Conservation (phyloP, 2,329 filamentous ascomycete species). For the Penicillium sp. region DNA sequence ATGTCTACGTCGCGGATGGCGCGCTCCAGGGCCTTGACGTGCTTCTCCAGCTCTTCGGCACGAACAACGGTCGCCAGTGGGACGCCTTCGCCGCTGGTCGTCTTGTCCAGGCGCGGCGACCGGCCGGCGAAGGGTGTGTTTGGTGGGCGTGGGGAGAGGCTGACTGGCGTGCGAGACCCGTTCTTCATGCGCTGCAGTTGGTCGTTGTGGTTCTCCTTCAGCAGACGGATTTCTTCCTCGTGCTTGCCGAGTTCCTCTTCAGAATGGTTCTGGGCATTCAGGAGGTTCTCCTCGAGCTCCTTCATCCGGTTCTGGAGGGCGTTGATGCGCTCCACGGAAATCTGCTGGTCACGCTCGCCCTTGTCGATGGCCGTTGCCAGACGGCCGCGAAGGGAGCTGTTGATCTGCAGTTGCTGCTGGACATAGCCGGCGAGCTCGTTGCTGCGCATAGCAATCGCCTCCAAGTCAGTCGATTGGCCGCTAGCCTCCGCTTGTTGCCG, state of each 20-base stretch:
- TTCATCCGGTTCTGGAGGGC: slow-evolving; percentile 80
- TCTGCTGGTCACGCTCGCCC: slow-evolving; percentile 79
- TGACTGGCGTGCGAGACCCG: slow-evolving; percentile 48
- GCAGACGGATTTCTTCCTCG: slow-evolving; percentile 76
- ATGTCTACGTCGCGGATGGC: slow-evolving; percentile 73
- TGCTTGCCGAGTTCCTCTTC: slow-evolving; percentile 82
- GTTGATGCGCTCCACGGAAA: slow-evolving; percentile 79
- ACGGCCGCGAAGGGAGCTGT: slow-evolving; percentile 72
- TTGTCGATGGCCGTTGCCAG: slow-evolving; percentile 77
- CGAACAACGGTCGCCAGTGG: slow-evolving; percentile 69
- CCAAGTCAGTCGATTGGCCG: slow-evolving; percentile 69
- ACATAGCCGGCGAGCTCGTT: slow-evolving; percentile 80
- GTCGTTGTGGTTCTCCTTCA: slow-evolving; percentile 75
- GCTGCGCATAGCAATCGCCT: slow-evolving; percentile 72
- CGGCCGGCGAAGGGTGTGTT: slow-evolving; percentile 62
- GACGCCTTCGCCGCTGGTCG: slow-evolving; percentile 62
- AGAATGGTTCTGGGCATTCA: slow-evolving; percentile 79
- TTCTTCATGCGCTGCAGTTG: slow-evolving; percentile 74
- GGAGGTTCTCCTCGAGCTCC: slow-evolving; percentile 78
- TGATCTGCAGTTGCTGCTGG: slow-evolving; percentile 75
- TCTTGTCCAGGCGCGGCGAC: slow-evolving; percentile 62
- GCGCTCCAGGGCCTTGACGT: slow-evolving; percentile 82
- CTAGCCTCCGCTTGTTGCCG: slow-evolving; percentile 67
- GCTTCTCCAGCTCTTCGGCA: slow-evolving; percentile 73
- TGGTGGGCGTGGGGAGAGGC: slow-evolving; percentile 60